Conservation (phyloP, 495 filamentous ascomycete genomes). For the Mytilinidion resinicola region DNA sequence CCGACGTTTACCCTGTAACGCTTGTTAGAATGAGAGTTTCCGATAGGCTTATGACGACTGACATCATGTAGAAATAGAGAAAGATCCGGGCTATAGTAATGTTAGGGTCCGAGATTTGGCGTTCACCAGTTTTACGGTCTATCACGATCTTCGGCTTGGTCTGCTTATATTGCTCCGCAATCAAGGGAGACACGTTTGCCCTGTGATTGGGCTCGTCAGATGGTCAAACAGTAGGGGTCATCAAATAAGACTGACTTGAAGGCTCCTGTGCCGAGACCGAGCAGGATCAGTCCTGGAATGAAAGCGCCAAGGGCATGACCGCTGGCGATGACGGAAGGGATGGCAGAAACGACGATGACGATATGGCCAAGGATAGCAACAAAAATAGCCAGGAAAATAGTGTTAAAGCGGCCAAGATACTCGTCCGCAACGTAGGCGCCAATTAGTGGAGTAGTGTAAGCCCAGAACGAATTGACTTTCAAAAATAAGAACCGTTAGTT, state of each 20-base stretch:
- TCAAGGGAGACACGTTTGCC: constrained; percentile 55
- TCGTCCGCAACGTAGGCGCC: constrained; percentile 69
- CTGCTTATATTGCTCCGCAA: constrained; percentile 50
- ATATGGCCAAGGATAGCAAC: constrained; percentile 61
- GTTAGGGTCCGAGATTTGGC: constrained; percentile 62
- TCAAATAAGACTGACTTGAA: constrained; percentile 43
- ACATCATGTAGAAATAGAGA: constrained; percentile 55
- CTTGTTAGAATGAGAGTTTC: neutral
- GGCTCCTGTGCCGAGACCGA: constrained; percentile 59
- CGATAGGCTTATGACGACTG: neutral
- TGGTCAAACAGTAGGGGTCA: too few species aligned
- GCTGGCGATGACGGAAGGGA: constrained; percentile 56
- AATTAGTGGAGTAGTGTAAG: constrained; percentile 61
- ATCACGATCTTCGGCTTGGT: constrained; percentile 29
- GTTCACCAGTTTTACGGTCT: constrained; percentile 29
- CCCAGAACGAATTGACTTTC: constrained; percentile 70
- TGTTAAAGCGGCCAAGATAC: constrained; percentile 64
- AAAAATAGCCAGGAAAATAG: constrained; percentile 54
- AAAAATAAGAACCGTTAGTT: neutral
- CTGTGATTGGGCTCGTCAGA: neutral
- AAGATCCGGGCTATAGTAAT: constrained; percentile 58
- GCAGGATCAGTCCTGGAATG: constrained; percentile 54
- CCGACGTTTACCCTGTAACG: constrained; percentile 54
- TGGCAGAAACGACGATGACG: constrained; percentile 56
- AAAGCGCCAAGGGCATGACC: constrained; percentile 53